Evolutionary conservation across 2,329 filamentous ascomycete species (phyloP).

Genomic region (Fusarium mundagurra): DNA sequence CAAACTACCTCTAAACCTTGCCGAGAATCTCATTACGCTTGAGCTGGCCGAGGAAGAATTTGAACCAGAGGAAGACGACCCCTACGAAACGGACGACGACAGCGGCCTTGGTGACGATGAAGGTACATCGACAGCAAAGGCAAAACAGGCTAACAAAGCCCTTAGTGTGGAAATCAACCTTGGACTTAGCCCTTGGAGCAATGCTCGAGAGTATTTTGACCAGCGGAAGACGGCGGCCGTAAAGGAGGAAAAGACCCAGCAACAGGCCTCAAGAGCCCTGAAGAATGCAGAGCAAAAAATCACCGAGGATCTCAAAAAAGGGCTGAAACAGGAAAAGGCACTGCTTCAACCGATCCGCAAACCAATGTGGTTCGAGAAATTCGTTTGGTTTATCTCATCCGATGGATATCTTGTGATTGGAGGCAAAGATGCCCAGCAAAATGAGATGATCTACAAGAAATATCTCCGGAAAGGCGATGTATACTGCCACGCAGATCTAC

Average conservation of each 20-base stretch:
- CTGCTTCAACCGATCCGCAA: slow-evolving; percentile 83
- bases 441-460: slow-evolving; percentile 88
- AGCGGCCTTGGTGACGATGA: slow-evolving; percentile 50
- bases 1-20: slow-evolving; percentile 84
- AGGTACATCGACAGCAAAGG: slow-evolving; percentile 49
- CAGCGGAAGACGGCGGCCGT: slow-evolving; percentile 84
- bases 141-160: slow-evolving; percentile 59
- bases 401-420: slow-evolving; percentile 94
- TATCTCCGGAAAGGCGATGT: slow-evolving; percentile 90
- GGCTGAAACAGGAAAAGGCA: slow-evolving; percentile 90
- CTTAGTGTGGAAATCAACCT: slow-evolving; percentile 88
- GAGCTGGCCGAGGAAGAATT: slow-evolving; percentile 76
- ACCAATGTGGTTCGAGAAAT: slow-evolving; percentile 97
- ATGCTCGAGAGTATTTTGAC: slow-evolving; percentile 91
- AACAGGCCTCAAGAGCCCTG: slow-evolving; percentile 83
- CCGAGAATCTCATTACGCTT: slow-evolving; percentile 89
- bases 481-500: slow-evolving; percentile 90
- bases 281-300: slow-evolving; percentile 94
- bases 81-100: slow-evolving; percentile 75
- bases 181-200: slow-evolving; percentile 82
- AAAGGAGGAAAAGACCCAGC: slow-evolving; percentile 87
- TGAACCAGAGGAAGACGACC: slow-evolving; percentile 67
- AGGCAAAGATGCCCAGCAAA: slow-evolving; percentile 88
- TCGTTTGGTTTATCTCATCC: slow-evolving; percentile 92
- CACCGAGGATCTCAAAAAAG: slow-evolving; percentile 83